A percentile compares a stretch with the other conserved stretches of the same genome.
Conservation (phyloP, 495 filamentous ascomycete species). For the Daldinia childiae region DNA sequence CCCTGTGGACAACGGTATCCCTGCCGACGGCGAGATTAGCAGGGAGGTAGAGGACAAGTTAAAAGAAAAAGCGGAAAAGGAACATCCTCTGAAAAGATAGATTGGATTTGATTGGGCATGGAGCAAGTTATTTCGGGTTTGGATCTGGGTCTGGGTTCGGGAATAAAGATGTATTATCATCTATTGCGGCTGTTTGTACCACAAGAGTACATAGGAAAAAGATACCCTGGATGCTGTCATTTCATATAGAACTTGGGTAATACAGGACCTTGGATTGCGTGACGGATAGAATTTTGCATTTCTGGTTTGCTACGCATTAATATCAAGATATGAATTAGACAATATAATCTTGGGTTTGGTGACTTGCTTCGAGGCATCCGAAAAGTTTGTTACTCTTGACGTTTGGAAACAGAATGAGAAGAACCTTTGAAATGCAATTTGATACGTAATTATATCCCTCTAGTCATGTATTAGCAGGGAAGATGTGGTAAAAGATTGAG, state of each 20-base stretch:
- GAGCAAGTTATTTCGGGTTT: too few species aligned
- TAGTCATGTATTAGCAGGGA: neutral
- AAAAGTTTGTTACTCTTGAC: neutral
- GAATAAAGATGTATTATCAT: neutral
- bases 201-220: neutral
- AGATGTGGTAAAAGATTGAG: neutral
- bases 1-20: constrained; percentile 46
- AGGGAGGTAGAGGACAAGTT: constrained; percentile 41
- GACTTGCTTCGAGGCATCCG: neutral
- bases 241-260: constrained; percentile 1
- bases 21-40: constrained; percentile 40
- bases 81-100: constrained; percentile 35
- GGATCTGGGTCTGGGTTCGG: too few species aligned
- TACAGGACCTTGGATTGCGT: neutral
- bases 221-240: neutral
- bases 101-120: too few species aligned
- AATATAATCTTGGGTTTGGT: neutral
- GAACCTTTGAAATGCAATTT: neutral
- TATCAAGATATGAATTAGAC: neutral
- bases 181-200: neutral
- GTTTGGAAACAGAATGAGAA: neutral
- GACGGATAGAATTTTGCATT: neutral
- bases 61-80: constrained; percentile 35
- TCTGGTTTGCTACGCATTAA: neutral
- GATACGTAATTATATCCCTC: too few species aligned